These are phyloP conservation scores for Tetrahymena elliotti DNA, from an alignment of 73 alveolate genomes.

Conservation along the genomic window DNA sequence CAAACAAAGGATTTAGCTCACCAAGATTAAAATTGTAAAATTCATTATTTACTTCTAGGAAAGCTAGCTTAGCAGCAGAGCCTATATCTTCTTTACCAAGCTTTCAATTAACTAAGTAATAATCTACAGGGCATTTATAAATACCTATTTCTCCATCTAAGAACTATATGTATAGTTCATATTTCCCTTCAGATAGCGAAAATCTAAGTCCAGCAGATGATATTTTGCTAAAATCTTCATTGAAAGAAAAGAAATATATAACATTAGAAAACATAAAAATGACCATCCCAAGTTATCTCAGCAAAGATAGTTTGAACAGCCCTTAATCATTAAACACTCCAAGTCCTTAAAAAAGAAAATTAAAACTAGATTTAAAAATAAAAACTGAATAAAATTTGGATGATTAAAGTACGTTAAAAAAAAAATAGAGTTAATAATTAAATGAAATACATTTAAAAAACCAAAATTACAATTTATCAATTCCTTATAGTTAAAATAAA, in stretches of 20 bases:
- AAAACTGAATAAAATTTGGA: neutral
- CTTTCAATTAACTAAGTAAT: neutral
- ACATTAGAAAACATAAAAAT: neutral
- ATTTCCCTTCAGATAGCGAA: neutral
- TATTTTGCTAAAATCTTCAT: neutral
- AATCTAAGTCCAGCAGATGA: neutral
- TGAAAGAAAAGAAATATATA: neutral
- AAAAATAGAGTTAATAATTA: neutral
- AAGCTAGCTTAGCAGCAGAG: neutral
- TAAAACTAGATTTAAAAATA: neutral
- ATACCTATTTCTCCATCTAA: neutral
- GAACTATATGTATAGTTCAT: too few species aligned
- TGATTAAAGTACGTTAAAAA: neutral
- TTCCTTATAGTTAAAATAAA: neutral
- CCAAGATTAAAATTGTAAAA: neutral
- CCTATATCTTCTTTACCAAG: neutral
- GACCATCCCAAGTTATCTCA: neutral
- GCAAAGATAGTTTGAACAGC: neutral
- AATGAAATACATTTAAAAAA: neutral
- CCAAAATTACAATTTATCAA: too few species aligned
- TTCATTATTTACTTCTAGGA: neutral
- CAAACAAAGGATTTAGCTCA: neutral
- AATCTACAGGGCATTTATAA: neutral
- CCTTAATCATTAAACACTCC: neutral
- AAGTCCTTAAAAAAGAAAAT: neutral